Percentiles rank a stretch among this genome's conserved stretches.
These are phyloP conservation scores for Colletotrichum costaricense DNA, from an alignment of 2,329 filamentous ascomycete species.

Conservation along the genomic window DNA sequence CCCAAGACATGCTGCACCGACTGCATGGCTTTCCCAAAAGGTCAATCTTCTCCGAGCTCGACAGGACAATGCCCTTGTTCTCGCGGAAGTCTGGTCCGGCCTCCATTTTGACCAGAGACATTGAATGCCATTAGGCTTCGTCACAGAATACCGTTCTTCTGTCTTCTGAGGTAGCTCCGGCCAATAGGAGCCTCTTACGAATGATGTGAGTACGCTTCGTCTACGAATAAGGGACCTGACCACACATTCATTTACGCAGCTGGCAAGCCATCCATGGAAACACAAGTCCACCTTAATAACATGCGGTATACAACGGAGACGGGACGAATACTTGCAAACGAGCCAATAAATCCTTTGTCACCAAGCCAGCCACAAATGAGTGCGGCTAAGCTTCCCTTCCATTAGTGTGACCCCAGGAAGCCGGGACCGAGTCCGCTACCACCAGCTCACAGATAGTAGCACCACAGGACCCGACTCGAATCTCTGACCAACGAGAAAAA, in stretches of 20 bases:
- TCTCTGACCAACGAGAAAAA: background rate
- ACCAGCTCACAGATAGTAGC: background rate
- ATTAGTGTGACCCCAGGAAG: background rate
- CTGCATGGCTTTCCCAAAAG: slow-evolving; percentile 28
- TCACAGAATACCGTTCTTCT: background rate
- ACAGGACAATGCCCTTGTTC: slow-evolving; percentile 26
- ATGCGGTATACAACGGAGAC: background rate
- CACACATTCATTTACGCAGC: background rate
- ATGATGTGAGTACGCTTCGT: too few relatives aligned
- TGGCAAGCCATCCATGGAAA: background rate
- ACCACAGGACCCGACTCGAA: background rate
- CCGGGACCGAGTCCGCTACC: background rate
- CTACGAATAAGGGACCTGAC: background rate
- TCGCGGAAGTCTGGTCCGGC: background rate
- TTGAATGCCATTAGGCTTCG: background rate
- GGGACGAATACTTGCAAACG: background rate
- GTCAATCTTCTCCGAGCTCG: slow-evolving; percentile 12
- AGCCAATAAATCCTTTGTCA: background rate
- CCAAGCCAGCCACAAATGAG: background rate
- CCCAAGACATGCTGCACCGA: slow-evolving; percentile 18
- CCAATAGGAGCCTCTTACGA: too few relatives aligned
- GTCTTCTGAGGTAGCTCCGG: background rate
- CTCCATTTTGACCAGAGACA: background rate
- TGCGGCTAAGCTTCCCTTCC: background rate
- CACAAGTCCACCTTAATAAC: background rate